These are phyloP conservation scores for Asclepias syriaca DNA, from an alignment of 257 asterid species.

Conservation along the genomic window DNA sequence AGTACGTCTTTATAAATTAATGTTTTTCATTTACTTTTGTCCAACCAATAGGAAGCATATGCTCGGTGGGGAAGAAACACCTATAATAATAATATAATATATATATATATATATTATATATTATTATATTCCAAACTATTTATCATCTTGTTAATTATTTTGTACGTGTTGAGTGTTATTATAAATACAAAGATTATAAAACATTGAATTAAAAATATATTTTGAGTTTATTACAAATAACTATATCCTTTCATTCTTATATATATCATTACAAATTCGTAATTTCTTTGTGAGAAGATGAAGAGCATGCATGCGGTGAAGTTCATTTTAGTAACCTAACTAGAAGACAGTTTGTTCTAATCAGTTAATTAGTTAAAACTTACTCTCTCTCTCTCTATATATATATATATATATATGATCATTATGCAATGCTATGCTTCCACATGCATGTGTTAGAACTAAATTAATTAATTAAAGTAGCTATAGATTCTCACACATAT, in stretches of 20 bases:
- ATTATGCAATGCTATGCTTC: neutral
- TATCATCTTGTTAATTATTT: no score
- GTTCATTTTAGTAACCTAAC: neutral
- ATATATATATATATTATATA: no score
- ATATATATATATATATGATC: neutral
- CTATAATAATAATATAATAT: no score
- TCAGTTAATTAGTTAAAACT: constrained; percentile 10
- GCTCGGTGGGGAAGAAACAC: constrained; percentile 50
- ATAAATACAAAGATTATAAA: no score
- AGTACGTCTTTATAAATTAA: neutral
- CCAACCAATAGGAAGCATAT: constrained; percentile 34
- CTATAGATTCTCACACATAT: no score
- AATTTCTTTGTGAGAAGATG: neutral
- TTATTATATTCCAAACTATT: no score
- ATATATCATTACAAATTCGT: no score
- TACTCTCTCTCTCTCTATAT: no score
- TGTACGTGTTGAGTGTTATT: no score
- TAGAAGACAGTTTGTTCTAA: neutral
- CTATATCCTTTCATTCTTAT: no score
- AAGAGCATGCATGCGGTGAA: neutral
- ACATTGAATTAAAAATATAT: no score
- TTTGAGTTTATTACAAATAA: no score
- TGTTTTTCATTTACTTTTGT: constrained; percentile 18
- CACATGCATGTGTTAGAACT: constrained; percentile 1
- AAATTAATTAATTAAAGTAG: neutral